Evolutionary conservation across 768 basidiomycete genomes (phyloP), one percentile per base, ranked within the genome.

Genomic region (Russula earlei): DNA sequence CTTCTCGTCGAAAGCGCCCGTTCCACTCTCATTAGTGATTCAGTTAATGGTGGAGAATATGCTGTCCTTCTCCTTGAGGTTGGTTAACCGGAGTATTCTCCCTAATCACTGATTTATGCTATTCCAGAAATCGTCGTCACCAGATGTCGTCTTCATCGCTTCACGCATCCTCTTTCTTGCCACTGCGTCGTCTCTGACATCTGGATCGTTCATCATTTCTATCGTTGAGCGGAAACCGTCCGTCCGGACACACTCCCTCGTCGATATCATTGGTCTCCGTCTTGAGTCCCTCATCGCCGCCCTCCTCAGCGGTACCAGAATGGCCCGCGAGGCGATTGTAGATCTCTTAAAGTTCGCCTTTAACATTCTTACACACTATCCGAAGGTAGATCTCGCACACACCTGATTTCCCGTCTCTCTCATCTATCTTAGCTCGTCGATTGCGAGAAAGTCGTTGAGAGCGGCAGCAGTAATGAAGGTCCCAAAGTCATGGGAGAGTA

Each of bases 301-400:
- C 47, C 72, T 85, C 56, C 73, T 81, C 40, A 69, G 72, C 38
- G 77, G 81, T 55, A 65, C 75, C 19, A 73, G 77, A 59, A 74
- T 80, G 71, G 74, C 81, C 29, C 77, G 76, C 62, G 87, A 90
- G 53, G 90, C 92, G 2, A 77, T 87, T 72, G 77, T 79, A 4
- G 93, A 97, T 68, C 66, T 92, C 24, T 76, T 97, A 54, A 97
- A 97, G 66, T 75, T 92, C 45, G 74, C 79, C 3, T 93, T 90
- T 69, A 93, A 95, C 67, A 67, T 95, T 29, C 73, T 91, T 49
- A 67, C 82, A 40, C 85, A 87, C 66, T 92, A 90, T 68, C 90
- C 90, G 5, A 89, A 84, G 74, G 87, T 86, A 43, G 29, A 71
- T 66, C 17, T 7, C 17, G 5, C 36, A 52, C 29, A 42, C 27